Evolutionary conservation across 768 basidiomycete species (phyloP).

Genomic region (Russula griseocarnosa): DNA sequence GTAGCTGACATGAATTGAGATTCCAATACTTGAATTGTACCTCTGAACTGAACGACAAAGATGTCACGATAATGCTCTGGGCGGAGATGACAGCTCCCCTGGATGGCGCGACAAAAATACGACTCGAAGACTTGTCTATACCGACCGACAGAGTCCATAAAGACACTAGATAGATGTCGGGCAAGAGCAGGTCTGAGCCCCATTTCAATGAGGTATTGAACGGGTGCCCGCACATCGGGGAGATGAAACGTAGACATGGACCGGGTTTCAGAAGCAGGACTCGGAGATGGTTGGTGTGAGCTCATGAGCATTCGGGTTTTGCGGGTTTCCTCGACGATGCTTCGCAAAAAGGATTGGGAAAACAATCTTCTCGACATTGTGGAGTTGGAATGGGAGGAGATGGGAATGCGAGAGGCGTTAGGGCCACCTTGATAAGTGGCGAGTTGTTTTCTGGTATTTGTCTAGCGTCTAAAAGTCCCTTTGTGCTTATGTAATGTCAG

Average conservation of each 20-base stretch:
- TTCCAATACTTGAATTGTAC: neutral
- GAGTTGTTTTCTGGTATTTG: neutral
- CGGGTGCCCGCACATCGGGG: neutral
- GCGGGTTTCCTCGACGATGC: neutral
- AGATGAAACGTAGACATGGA: neutral
- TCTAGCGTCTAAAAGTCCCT: neutral
- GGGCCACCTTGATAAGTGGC: too few relatives aligned
- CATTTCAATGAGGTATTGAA: conserved; percentile 5
- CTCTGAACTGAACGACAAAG: neutral
- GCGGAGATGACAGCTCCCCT: neutral
- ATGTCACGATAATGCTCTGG: neutral
- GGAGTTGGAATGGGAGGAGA: too few relatives aligned
- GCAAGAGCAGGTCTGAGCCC: conserved; percentile 10
- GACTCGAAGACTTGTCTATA: neutral
- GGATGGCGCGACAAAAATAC: neutral
- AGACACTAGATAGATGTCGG: neutral
- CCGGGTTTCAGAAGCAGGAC: neutral
- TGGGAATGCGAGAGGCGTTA: too few relatives aligned
- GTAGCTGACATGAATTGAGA: neutral
- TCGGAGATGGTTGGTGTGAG: accelerated
- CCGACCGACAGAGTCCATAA: neutral
- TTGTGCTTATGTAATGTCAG: conserved; percentile 15
- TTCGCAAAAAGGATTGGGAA: neutral
- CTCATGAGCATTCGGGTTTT: neutral
- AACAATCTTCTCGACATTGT: neutral